Percentiles rank a stretch among this genome's conserved stretches.
phyloP scores from a whole-genome alignment of 1,139 yeast species.

The Yamadazyma friedrichii region DNA sequence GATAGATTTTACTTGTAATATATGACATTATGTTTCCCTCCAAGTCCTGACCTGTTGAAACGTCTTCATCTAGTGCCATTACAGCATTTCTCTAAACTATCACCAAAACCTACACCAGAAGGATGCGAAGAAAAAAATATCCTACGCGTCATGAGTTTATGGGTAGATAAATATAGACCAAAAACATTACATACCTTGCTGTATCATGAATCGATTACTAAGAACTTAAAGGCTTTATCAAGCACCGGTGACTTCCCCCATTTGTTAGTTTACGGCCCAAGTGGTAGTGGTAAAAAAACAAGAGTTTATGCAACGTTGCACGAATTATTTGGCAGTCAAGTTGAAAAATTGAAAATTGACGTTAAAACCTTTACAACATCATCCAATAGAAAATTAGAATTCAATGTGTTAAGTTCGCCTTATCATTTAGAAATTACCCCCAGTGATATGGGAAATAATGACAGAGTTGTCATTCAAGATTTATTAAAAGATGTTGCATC shows the following conservation, averaged over 20 bases:
- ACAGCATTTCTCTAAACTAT: too few species aligned
- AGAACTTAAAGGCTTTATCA: constrained; percentile 62
- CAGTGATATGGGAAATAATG: constrained; percentile 93
- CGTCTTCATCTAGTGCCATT: neutral
- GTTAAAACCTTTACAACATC: constrained; percentile 80
- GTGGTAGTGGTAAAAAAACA: constrained; percentile 97
- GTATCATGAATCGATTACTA: constrained; percentile 66
- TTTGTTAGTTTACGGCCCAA: constrained; percentile 86
- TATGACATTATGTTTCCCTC: too few species aligned
- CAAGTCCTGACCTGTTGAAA: too few species aligned
- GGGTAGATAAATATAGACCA: constrained; percentile 97
- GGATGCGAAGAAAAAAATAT: neutral
- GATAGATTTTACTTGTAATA: too few species aligned
- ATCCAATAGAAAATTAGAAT: constrained; percentile 73
- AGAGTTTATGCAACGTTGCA: constrained; percentile 78
- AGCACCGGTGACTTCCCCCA: constrained; percentile 90
- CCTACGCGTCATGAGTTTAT: constrained; percentile 64
- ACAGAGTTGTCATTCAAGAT: constrained; percentile 92
- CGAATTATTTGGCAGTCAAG: constrained; percentile 80
- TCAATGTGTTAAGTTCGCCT: constrained; percentile 86
- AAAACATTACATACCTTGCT: constrained; percentile 59
- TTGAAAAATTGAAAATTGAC: constrained; percentile 83
- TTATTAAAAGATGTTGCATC: constrained; percentile 91
- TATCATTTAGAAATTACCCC: constrained; percentile 95
- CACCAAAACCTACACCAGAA: too few species aligned